phyloP scores from a whole-genome alignment of 139 green algal species.

The Yamagishiella unicocca region DNA sequence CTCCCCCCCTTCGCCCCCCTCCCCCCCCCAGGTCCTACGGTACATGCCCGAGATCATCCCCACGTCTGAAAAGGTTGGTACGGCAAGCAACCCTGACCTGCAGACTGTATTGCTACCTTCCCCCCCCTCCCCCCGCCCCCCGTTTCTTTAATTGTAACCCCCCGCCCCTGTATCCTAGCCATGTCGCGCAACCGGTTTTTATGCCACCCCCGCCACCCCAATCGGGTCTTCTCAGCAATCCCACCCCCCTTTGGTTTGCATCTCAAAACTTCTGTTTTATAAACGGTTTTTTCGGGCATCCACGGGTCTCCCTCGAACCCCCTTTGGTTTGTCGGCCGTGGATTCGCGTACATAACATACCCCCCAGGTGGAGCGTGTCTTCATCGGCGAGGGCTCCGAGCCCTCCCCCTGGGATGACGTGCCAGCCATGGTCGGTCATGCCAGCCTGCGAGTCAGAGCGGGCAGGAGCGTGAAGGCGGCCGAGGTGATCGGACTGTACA shows the following conservation, averaged over 20 bases:
- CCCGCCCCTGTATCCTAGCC: too few relatives aligned
- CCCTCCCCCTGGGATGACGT: conserved; percentile 24
- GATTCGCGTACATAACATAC: background rate
- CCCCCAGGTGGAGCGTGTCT: background rate
- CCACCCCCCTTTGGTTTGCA: too few relatives aligned
- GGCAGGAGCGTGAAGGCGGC: background rate
- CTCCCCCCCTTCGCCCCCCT: background rate
- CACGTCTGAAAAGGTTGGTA: background rate
- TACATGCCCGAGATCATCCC: conserved; percentile 10
- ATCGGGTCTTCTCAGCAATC: too few relatives aligned
- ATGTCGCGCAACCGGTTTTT: too few relatives aligned
- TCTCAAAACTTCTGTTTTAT: too few relatives aligned
- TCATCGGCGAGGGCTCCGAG: background rate
- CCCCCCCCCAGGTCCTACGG: background rate
- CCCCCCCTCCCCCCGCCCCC: background rate
- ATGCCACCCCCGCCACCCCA: too few relatives aligned
- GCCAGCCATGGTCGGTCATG: background rate
- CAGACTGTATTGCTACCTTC: background rate
- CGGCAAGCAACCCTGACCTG: background rate
- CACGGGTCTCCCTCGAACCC: too few relatives aligned
- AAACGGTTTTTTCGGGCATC: too few relatives aligned
- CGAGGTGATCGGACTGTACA: conserved; percentile 13
- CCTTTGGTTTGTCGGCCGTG: background rate
- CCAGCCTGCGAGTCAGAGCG: background rate
- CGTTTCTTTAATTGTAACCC: too few relatives aligned